A percentile compares a stretch with the other conserved stretches of the same genome.
Conservation (phyloP, 495 filamentous ascomycete genomes). For the Neurospora sp. region DNA sequence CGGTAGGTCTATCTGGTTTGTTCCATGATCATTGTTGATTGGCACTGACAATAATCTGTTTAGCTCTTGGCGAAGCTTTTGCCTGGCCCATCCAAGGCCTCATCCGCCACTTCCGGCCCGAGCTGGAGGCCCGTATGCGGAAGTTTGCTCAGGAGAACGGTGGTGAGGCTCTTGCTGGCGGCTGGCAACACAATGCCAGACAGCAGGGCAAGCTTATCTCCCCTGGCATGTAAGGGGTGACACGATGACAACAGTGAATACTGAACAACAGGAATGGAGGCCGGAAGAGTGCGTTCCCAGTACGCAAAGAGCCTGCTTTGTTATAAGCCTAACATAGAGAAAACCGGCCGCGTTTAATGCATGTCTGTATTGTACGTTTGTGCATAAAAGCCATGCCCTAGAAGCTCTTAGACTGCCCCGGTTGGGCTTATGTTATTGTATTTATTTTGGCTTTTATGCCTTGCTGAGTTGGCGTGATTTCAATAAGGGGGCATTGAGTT, state of each 20-base stretch:
- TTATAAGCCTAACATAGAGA: background rate
- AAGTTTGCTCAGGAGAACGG: constrained; percentile 60
- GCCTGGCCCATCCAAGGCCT: constrained; percentile 97
- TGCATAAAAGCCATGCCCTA: background rate
- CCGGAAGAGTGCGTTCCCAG: background rate
- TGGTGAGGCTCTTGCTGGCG: constrained; percentile 68
- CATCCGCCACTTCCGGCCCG: constrained; percentile 93
- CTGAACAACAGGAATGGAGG: background rate
- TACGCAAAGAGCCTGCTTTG: background rate
- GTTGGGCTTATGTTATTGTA: constrained; percentile 2
- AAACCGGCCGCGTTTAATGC: background rate
- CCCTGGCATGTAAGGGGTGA: constrained; percentile 60
- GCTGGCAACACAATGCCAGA: constrained; percentile 69
- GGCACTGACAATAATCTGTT: background rate
- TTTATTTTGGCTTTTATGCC: background rate
- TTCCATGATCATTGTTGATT: background rate
- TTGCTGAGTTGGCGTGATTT: background rate
- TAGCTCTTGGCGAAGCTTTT: constrained; percentile 89
- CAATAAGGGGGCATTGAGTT: background rate
- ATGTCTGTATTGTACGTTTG: constrained; percentile 4
- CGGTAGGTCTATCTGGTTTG: constrained; percentile 40
- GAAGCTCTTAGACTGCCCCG: background rate
- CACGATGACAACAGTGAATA: background rate
- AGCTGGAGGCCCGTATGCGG: constrained; percentile 81
- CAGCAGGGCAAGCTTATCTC: constrained; percentile 75